Conservation (phyloP, 2,329 filamentous ascomycete species). For the Alternaria sp. region DNA sequence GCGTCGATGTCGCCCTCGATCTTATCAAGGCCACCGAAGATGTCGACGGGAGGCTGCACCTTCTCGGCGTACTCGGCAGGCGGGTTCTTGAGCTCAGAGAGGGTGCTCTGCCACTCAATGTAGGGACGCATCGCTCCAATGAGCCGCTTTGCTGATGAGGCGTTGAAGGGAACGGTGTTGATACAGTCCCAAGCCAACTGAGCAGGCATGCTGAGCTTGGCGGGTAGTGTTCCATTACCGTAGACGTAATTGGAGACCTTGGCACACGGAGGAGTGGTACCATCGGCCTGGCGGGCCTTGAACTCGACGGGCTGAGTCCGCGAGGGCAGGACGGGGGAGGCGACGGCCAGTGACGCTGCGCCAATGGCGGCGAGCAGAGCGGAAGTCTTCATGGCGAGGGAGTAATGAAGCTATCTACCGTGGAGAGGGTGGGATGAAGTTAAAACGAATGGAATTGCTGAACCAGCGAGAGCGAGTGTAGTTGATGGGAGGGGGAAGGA, state of each 20-base stretch:
- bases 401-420: not conserved
- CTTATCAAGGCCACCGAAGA: conserved; percentile 49
- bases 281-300: conserved; percentile 27
- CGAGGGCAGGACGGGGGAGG: conserved; percentile 32
- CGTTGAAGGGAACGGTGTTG: conserved; percentile 53
- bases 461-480: not conserved
- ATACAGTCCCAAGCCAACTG: conserved; percentile 54
- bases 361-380: conserved; percentile 29
- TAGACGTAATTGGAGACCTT: conserved; percentile 42
- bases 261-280: conserved; percentile 38
- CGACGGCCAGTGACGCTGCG: conserved; percentile 25
- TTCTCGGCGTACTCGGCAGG: conserved; percentile 55
- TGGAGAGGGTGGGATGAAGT: not conserved
- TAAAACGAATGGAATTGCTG: not conserved
- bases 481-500: not conserved
- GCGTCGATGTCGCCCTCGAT: conserved; percentile 48
- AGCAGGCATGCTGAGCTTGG: conserved; percentile 47
- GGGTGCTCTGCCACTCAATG: conserved; percentile 56
- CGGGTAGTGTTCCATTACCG: conserved; percentile 15
- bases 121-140: conserved; percentile 52
- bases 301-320: conserved; percentile 17
- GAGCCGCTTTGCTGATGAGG: conserved; percentile 47
- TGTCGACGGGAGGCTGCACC: conserved; percentile 53
- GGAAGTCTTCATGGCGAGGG: conserved; percentile 28
- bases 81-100: conserved; percentile 52